These are phyloP conservation scores for Lepidium aucheri DNA, from an alignment of 345 rosid genomes.

Conservation along the genomic window DNA sequence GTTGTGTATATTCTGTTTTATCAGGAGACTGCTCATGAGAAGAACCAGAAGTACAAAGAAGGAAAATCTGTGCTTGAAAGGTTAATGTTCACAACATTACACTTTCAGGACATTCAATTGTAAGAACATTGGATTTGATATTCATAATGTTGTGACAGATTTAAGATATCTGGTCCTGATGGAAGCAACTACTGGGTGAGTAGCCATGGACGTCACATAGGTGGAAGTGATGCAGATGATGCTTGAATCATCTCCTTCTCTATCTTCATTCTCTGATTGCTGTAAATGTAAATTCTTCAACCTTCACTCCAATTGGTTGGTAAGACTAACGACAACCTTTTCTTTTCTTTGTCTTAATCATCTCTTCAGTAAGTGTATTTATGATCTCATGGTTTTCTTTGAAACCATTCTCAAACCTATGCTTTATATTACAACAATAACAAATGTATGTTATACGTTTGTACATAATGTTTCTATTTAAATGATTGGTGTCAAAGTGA, in stretches of 20 bases:
- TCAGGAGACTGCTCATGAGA: slow-evolving; percentile 88
- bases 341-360: background rate
- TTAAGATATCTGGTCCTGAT: slow-evolving; percentile 82
- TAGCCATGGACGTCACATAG: slow-evolving; percentile 62
- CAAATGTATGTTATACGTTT: background rate
- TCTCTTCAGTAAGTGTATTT: slow-evolving; percentile 1
- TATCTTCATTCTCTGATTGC: background rate
- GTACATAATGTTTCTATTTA: too few species aligned
- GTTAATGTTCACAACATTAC: slow-evolving; percentile 34
- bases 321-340: background rate
- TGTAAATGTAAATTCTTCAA: slow-evolving; percentile 21
- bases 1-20: slow-evolving; percentile 14
- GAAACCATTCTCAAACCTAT: background rate
- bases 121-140: background rate
- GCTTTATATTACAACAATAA: background rate
- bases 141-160: slow-evolving; percentile 39
- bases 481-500: too few species aligned
- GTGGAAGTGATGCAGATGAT: slow-evolving; percentile 94
- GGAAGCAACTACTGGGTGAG: slow-evolving; percentile 72
- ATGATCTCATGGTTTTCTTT: background rate
- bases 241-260: slow-evolving; percentile 33
- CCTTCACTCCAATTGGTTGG: background rate
- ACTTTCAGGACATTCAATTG: background rate
- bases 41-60: slow-evolving; percentile 94
- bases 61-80: slow-evolving; percentile 92